Evolutionary conservation across 2,329 filamentous ascomycete genomes (phyloP).

Genomic region (Penicillium hordei): DNA sequence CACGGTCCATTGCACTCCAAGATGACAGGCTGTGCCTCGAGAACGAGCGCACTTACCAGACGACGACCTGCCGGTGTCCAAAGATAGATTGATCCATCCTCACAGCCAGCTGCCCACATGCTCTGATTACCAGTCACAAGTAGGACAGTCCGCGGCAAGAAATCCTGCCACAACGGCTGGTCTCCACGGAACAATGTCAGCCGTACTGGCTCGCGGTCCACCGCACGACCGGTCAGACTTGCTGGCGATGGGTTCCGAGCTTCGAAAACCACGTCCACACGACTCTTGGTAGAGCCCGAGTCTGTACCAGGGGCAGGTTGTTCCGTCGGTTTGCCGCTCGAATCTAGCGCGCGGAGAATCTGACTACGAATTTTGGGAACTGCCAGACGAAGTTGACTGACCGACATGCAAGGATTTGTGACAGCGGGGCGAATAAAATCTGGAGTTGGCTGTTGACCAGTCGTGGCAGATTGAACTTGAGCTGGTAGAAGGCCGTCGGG

Average conservation of each 20-base stretch:
- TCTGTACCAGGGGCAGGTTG: conserved; percentile 39
- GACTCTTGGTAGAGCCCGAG: conserved; percentile 44
- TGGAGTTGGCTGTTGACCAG: conserved; percentile 67
- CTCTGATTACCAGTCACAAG: conserved; percentile 84
- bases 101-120: conserved; percentile 90
- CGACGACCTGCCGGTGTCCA: conserved; percentile 92
- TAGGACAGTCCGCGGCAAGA: conserved; percentile 80
- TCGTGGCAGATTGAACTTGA: conserved; percentile 57
- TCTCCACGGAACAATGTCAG: conserved; percentile 80
- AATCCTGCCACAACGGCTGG: conserved; percentile 88
- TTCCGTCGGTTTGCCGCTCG: conserved; percentile 45
- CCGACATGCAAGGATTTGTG: conserved; percentile 73
- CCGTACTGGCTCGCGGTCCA: conserved; percentile 77
- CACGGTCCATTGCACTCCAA: conserved; percentile 86
- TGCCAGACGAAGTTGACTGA: conserved; percentile 81
- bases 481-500: conserved; percentile 76
- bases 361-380: conserved; percentile 82
- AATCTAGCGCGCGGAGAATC: conserved; percentile 77
- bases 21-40: conserved; percentile 92
- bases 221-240: conserved; percentile 57
- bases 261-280: conserved; percentile 78
- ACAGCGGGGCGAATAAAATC: conserved; percentile 87
- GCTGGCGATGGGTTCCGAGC: conserved; percentile 74
- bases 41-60: conserved; percentile 76
- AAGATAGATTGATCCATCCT: conserved; percentile 84